Conservation (phyloP, 1,139 yeast genomes). For the Hemisphaericaspora lyxosophila region DNA sequence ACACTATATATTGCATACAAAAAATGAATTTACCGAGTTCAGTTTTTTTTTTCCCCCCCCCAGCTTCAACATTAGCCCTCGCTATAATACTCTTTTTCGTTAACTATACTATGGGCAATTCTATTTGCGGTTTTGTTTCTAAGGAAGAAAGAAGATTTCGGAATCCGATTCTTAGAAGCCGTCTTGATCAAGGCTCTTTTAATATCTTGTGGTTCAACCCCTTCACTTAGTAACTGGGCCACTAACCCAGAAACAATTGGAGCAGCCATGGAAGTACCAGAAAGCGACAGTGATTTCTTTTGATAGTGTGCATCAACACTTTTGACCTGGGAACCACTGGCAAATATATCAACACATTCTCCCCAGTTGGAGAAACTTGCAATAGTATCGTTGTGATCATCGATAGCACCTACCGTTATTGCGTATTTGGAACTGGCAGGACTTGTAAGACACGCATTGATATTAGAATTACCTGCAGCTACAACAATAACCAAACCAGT, state of each 20-base stretch:
- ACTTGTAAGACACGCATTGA: constrained; percentile 74
- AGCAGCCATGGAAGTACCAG: constrained; percentile 90
- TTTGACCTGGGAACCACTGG: constrained; percentile 70
- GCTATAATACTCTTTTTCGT: constrained; percentile 13
- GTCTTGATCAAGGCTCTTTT: constrained; percentile 37
- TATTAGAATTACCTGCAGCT: constrained; percentile 84
- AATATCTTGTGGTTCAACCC: constrained; percentile 45
- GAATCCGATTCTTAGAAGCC: constrained; percentile 37
- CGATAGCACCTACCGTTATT: constrained; percentile 84
- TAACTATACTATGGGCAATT: constrained; percentile 36
- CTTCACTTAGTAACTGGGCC: constrained; percentile 62
- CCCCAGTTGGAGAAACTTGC: constrained; percentile 90
- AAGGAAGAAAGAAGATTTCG: constrained; percentile 29
- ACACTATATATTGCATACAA: no score
- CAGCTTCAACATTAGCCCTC: no score
- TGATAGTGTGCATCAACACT: constrained; percentile 38
- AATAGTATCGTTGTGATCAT: constrained; percentile 63
- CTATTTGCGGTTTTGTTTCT: constrained; percentile 38
- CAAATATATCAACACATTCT: constrained; percentile 77
- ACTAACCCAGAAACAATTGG: constrained; percentile 77
- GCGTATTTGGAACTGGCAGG: constrained; percentile 77
- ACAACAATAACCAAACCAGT: constrained; percentile 76
- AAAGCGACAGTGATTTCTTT: constrained; percentile 41
- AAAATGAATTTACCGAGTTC: constrained; percentile 1
- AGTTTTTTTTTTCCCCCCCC: constrained; percentile 8